Conservation (phyloP, 2,329 filamentous ascomycete species). For the Aspergillaceae sp. region DNA sequence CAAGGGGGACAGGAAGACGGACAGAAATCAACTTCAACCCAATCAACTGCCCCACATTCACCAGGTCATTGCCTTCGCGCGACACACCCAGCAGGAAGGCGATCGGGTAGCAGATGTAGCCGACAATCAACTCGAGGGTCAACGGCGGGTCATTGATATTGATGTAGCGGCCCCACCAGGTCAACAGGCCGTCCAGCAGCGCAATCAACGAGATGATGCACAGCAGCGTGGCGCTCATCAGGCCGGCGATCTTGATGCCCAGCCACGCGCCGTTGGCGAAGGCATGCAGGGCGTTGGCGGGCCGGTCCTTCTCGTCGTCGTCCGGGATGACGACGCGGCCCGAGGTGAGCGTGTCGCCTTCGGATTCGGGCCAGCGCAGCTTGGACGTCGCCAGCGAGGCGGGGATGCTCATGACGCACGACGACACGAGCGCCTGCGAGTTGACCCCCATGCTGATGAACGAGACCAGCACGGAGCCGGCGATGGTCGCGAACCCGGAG, state of each 20-base stretch:
- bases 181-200: slow-evolving; percentile 66
- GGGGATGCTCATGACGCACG: slow-evolving; percentile 92
- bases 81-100: slow-evolving; percentile 75
- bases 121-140: slow-evolving; percentile 65
- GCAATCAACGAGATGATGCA: slow-evolving; percentile 73
- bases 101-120: slow-evolving; percentile 69
- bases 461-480: slow-evolving; percentile 74
- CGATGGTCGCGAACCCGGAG: slow-evolving; percentile 86
- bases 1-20: slow-evolving; percentile 21
- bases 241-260: slow-evolving; percentile 76
- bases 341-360: slow-evolving; percentile 68
- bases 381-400: slow-evolving; percentile 84
- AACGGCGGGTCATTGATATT: slow-evolving; percentile 62
- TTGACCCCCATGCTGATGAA: slow-evolving; percentile 81
- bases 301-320: slow-evolving; percentile 60
- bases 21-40: slow-evolving; percentile 73
- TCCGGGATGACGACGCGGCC: slow-evolving; percentile 74
- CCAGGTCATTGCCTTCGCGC: slow-evolving; percentile 52
- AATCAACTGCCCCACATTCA: slow-evolving; percentile 68
- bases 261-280: slow-evolving; percentile 80
- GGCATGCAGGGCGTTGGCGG: slow-evolving; percentile 75
- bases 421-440: slow-evolving; percentile 75
- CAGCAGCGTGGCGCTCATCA: slow-evolving; percentile 70
- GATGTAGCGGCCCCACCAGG: slow-evolving; percentile 76
- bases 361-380: slow-evolving; percentile 78